A percentile compares a stretch with the other conserved stretches of the same genome.
phyloP scores from a whole-genome alignment of 148 eudicot genomes.

The Arctostaphylos glauca region DNA sequence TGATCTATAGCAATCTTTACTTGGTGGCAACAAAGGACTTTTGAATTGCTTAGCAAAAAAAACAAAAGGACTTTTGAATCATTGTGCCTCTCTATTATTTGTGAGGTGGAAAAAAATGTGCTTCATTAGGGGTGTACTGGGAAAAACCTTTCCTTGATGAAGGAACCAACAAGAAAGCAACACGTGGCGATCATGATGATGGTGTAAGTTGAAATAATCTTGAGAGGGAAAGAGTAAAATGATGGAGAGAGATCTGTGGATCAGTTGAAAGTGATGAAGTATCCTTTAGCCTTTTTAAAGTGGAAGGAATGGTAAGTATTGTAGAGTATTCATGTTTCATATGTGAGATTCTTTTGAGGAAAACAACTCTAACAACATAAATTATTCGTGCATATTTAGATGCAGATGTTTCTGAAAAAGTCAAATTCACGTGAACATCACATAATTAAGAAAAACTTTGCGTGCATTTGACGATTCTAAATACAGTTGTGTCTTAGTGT shows the following conservation, averaged over 20 bases:
- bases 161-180: conserved; percentile 18
- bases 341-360: conserved; percentile 13
- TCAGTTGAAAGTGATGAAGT: conserved; percentile 1
- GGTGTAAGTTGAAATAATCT: neutral
- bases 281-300: neutral
- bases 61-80: conserved; percentile 17
- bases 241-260: conserved; percentile 4
- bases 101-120: conserved; percentile 7
- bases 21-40: conserved; percentile 14
- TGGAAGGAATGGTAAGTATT: conserved; percentile 15
- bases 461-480: too few relatives aligned
- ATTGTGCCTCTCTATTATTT: conserved; percentile 12
- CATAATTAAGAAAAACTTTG: too few relatives aligned
- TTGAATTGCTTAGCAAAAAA: too few relatives aligned
- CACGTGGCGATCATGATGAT: conserved; percentile 13
- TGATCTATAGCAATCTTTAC: conserved; percentile 9
- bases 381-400: too few relatives aligned
- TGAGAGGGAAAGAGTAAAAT: conserved; percentile 2
- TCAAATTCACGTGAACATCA: too few relatives aligned
- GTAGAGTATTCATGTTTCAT: conserved; percentile 1
- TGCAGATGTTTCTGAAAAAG: too few relatives aligned
- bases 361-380: too few relatives aligned
- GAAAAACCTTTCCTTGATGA: conserved; percentile 7
- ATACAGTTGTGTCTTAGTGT: too few relatives aligned
- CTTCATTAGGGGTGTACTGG: conserved; percentile 5